phyloP scores from a whole-genome alignment of 192 early-diverging fungal species.

The Backusella liffmaniae region DNA sequence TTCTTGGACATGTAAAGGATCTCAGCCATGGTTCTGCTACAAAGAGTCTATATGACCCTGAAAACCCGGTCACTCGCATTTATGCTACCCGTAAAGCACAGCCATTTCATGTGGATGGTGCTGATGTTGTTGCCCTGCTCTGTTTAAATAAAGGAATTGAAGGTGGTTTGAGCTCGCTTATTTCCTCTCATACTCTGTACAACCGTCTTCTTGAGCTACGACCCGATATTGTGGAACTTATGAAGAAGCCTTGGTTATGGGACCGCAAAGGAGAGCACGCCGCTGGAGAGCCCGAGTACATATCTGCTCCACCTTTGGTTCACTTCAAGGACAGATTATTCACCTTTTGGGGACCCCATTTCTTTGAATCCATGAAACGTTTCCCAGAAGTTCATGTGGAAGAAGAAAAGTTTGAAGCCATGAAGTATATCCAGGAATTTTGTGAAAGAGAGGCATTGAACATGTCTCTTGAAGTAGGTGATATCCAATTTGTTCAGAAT shows the following conservation, averaged over 20 bases:
- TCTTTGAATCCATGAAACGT: constrained; percentile 34
- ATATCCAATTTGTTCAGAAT: constrained; percentile 42
- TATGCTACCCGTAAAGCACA: constrained; percentile 42
- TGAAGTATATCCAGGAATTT: constrained; percentile 34
- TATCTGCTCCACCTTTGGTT: constrained; percentile 15
- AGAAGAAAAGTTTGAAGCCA: constrained; percentile 33
- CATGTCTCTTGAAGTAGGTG: constrained; percentile 31
- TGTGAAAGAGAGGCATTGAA: constrained; percentile 30
- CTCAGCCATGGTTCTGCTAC: constrained; percentile 25
- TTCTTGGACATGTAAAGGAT: constrained; percentile 41
- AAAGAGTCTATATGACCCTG: constrained; percentile 23
- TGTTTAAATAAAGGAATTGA: constrained; percentile 28
- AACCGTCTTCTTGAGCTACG: constrained; percentile 24
- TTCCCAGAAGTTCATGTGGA: constrained; percentile 23
- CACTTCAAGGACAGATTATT: constrained; percentile 31
- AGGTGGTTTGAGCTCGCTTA: constrained; percentile 34
- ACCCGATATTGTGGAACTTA: constrained; percentile 31
- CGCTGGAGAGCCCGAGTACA: constrained; percentile 16
- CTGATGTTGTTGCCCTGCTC: constrained; percentile 36
- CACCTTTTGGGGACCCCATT: constrained; percentile 39
- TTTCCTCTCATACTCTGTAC: constrained; percentile 43
- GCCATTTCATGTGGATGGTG: constrained; percentile 39
- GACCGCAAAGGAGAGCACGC: constrained; percentile 36
- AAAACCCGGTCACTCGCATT: constrained; percentile 35
- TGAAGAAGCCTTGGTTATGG: constrained; percentile 36